Evolutionary conservation across 371 early-diverging fungal species (phyloP).

Genomic region (Mortierella sp.): DNA sequence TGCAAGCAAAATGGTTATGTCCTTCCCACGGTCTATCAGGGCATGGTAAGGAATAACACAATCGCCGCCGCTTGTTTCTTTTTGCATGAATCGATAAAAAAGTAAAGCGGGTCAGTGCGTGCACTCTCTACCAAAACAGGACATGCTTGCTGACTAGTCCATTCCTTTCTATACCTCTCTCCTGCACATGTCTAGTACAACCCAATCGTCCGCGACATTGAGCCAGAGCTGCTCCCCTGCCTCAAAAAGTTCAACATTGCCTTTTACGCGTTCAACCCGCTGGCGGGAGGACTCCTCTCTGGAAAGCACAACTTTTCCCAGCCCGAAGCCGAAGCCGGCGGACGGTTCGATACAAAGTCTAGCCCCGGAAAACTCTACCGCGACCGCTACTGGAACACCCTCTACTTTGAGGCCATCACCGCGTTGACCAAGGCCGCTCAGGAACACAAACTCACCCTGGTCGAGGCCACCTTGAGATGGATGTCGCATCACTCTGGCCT

Average conservation of each 20-base stretch:
- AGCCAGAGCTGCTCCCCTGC: slow-evolving; percentile 70
- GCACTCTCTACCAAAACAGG: too few relatives aligned
- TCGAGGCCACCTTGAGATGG: slow-evolving; percentile 72
- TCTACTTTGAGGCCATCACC: slow-evolving; percentile 64
- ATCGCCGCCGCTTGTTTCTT: not conserved
- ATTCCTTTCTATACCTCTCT: not conserved
- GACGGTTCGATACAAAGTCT: slow-evolving; percentile 40
- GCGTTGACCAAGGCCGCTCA: slow-evolving; percentile 54
- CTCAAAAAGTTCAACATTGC: slow-evolving; percentile 65
- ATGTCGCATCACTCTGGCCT: slow-evolving; percentile 71
- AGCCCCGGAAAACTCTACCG: slow-evolving; percentile 62
- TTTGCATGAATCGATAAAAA: not conserved
- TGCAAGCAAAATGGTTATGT: slow-evolving; percentile 61
- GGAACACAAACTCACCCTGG: slow-evolving; percentile 56
- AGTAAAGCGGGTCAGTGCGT: not conserved
- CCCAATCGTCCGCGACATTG: slow-evolving; percentile 70
- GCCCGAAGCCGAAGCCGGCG: slow-evolving; percentile 37
- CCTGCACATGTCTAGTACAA: slow-evolving; percentile 66
- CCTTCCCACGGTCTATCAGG: slow-evolving; percentile 64
- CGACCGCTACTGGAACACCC: slow-evolving; percentile 68
- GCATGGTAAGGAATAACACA: slow-evolving; percentile 49
- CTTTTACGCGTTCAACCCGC: slow-evolving; percentile 73
- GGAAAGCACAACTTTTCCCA: slow-evolving; percentile 59
- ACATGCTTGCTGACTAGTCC: too few relatives aligned
- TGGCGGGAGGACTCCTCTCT: slow-evolving; percentile 70